Base-by-base conservation (phyloP, 176 grass and related monocot genomes). In the Olyra latifolia region DNA sequence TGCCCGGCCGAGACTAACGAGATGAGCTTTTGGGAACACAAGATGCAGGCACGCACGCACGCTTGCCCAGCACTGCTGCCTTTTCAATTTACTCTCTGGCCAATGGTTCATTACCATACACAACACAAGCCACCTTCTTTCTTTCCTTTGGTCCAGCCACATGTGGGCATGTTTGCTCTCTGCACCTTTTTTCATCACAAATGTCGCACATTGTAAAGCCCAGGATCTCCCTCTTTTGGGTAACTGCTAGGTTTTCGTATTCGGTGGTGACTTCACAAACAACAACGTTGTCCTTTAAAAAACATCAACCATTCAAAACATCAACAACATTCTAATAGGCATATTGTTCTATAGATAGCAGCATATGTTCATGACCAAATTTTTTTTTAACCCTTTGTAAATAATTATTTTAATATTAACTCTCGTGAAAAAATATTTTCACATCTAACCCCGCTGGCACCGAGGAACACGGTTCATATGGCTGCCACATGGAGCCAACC, bases 21-120 rank as follows among this genome's bases (percentile, higher is more conserved):
- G 43, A 75, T 19, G 25, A 78, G 22, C 74, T 88, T 83, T 62
- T 40, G 76, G 61, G 76, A 60, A 42, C 81, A 84, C 63, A 0
- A 29, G 22, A 74, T 16, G 41, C 71, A 84, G 75, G 67, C 49
- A 74, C 25, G 42, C 41, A 15, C 58, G 62, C 73, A 72, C 41
- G 47, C 80, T 41, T 75, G 77, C 61, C 14, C 68, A 5, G 6
- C 7, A 14, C 8, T 20, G n/a, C 25, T n/a, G 16, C 25, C 43
- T 77, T 43, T 68, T 24, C 47, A 54, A 13, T 52, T 24, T 40
- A 39, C 59, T 27, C 28, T 58, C 13, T 47, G 81, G 61, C 69
- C 74, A 58, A 75, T 88, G 52, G 73, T 83, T 57, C 61, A 67
- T n/a, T 54, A 54, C 17, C 71, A 23, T 54, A n/a, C n/a, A n/a